Percentiles rank a stretch among this genome's conserved stretches.
Conservation (phyloP, 495 filamentous ascomycete genomes). For the Rusavskia elegans region DNA sequence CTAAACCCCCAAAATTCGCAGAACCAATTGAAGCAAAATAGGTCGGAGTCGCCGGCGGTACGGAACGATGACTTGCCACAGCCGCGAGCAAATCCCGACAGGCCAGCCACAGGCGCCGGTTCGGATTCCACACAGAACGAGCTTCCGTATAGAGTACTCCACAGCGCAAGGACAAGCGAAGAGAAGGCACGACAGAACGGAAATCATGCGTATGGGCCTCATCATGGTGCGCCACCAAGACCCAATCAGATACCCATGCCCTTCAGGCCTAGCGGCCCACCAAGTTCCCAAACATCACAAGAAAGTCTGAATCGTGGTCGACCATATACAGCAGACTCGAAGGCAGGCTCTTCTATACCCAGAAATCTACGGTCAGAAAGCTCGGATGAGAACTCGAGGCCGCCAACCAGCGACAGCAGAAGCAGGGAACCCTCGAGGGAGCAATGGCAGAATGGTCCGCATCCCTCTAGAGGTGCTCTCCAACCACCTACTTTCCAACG, state of each 20-base stretch:
- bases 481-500: neutral
- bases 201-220: neutral
- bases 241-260: neutral
- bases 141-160: neutral
- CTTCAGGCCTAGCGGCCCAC: neutral
- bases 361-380: neutral
- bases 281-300: neutral
- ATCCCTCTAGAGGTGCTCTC: neutral
- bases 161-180: conserved; percentile 10
- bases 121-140: conserved; percentile 36
- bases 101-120: conserved; percentile 31
- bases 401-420: neutral
- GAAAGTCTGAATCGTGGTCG: neutral
- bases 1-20: conserved; percentile 14
- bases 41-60: conserved; percentile 21
- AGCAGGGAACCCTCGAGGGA: neutral
- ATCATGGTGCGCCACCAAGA: neutral
- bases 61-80: neutral
- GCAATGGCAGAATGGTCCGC: neutral
- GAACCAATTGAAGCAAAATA: conserved; percentile 13
- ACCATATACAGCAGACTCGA: neutral
- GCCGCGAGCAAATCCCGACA: conserved; percentile 19
- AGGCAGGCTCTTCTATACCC: neutral
- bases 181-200: conserved; percentile 11
- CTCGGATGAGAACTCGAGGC: neutral